phyloP scores from a whole-genome alignment of 768 basidiomycete species.

The Steccherinum ochraceum region DNA sequence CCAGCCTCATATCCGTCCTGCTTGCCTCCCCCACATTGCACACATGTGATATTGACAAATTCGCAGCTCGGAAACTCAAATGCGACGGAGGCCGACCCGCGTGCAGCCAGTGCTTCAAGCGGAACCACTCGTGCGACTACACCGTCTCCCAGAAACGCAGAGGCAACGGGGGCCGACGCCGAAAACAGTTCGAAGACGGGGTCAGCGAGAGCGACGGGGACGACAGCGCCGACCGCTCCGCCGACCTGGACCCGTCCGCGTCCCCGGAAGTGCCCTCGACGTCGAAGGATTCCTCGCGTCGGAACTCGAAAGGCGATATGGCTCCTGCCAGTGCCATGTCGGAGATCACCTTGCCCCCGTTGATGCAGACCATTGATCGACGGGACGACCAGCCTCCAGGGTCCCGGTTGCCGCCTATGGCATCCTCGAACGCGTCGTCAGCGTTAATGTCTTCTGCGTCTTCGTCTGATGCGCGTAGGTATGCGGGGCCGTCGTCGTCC shows the following conservation, averaged over 20 bases:
- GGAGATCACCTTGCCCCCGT: slow-evolving; percentile 8
- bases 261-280: slow-evolving; percentile 41
- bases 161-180: slow-evolving; percentile 34
- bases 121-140: slow-evolving; percentile 75
- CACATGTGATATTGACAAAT: neutral
- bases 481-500: neutral
- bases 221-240: slow-evolving; percentile 53
- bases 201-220: slow-evolving; percentile 39
- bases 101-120: slow-evolving; percentile 76
- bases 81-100: slow-evolving; percentile 83
- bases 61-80: slow-evolving; percentile 76
- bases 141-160: slow-evolving; percentile 69
- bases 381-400: slow-evolving; percentile 13
- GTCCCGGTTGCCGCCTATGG: slow-evolving; percentile 14
- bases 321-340: slow-evolving; percentile 19
- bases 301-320: slow-evolving; percentile 11
- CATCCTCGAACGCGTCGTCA: slow-evolving; percentile 5
- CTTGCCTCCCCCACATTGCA: neutral
- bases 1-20: slow-evolving; percentile 6
- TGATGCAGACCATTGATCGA: slow-evolving; percentile 10
- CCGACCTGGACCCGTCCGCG: slow-evolving; percentile 42
- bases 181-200: slow-evolving; percentile 52
- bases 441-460: slow-evolving; percentile 3
- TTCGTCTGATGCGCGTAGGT: neutral
- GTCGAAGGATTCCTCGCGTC: slow-evolving; percentile 19